phyloP scores from a whole-genome alignment of 2,329 filamentous ascomycete species.

The Trichoderma citrinoviride region DNA sequence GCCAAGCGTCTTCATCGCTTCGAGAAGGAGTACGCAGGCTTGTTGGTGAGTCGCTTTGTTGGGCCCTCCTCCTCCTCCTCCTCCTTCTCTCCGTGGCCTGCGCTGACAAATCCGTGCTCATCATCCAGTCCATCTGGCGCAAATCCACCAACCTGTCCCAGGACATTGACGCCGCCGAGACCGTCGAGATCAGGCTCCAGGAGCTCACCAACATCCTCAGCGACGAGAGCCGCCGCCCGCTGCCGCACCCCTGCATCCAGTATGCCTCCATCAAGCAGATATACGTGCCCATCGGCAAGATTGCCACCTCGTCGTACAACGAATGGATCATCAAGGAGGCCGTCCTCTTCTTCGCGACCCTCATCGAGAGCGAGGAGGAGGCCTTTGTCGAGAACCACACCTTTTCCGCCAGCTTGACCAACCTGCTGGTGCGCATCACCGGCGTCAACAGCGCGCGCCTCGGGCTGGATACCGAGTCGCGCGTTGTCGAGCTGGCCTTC shows the following conservation, averaged over 20 bases:
- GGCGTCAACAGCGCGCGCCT: conserved; percentile 71
- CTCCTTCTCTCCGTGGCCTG: background rate
- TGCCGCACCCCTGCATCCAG: conserved; percentile 86
- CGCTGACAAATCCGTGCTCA: background rate
- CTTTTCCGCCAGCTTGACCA: conserved; percentile 85
- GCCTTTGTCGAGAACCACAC: conserved; percentile 83
- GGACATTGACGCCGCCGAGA: conserved; percentile 61
- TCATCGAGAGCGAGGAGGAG: conserved; percentile 96
- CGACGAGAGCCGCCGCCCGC: conserved; percentile 83
- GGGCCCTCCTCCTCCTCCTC: background rate
- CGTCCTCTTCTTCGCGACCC: conserved; percentile 80
- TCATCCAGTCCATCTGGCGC: conserved; percentile 55
- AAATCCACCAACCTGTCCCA: conserved; percentile 57
- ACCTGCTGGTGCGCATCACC: conserved; percentile 76
- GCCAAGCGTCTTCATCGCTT: conserved; percentile 63
- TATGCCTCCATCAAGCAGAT: conserved; percentile 85
- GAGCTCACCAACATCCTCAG: conserved; percentile 70
- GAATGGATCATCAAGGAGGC: conserved; percentile 82
- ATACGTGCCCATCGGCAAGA: conserved; percentile 84
- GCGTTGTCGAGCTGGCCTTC: conserved; percentile 90
- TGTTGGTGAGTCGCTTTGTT: conserved; percentile 48
- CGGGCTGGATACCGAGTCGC: conserved; percentile 76
- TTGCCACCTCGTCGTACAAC: conserved; percentile 80
- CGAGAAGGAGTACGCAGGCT: conserved; percentile 62
- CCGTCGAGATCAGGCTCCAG: conserved; percentile 60